These are phyloP conservation scores for Trichomonas vaginalis DNA, from an alignment of 208 protist genomes.

Conservation along the genomic window DNA sequence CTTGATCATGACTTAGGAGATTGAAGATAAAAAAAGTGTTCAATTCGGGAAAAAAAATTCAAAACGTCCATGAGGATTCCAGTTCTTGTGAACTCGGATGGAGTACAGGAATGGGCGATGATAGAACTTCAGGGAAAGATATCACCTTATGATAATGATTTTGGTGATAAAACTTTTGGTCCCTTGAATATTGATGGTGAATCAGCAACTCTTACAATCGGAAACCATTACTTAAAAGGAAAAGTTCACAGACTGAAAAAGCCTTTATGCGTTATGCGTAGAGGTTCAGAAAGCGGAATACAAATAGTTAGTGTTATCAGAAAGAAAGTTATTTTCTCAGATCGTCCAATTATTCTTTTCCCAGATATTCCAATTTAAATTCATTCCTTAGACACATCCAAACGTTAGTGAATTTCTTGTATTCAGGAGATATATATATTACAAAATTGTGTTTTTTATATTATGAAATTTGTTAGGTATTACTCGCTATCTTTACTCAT, in stretches of 20 bases:
- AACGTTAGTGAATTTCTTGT: too few species aligned
- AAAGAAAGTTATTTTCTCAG: neutral
- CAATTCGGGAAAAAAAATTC: too few species aligned
- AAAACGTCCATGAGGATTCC: constrained; percentile 9
- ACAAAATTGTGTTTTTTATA: too few species aligned
- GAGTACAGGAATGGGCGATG: neutral
- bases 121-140: constrained; percentile 2
- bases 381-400: too few species aligned
- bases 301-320: neutral
- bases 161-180: neutral
- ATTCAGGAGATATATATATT: too few species aligned
- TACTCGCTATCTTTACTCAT: too few species aligned
- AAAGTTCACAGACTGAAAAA: neutral
- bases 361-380: neutral
- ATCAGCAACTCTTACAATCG: neutral
- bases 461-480: too few species aligned
- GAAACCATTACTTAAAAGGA: neutral
- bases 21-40: too few species aligned
- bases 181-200: neutral
- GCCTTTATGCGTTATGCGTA: neutral
- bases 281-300: neutral
- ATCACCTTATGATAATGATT: neutral
- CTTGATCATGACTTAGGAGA: too few species aligned
- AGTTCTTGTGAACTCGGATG: neutral
- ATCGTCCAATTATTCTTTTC: neutral